phyloP scores from a whole-genome alignment of 2,329 filamentous ascomycete species.

The Fusarium longipes region DNA sequence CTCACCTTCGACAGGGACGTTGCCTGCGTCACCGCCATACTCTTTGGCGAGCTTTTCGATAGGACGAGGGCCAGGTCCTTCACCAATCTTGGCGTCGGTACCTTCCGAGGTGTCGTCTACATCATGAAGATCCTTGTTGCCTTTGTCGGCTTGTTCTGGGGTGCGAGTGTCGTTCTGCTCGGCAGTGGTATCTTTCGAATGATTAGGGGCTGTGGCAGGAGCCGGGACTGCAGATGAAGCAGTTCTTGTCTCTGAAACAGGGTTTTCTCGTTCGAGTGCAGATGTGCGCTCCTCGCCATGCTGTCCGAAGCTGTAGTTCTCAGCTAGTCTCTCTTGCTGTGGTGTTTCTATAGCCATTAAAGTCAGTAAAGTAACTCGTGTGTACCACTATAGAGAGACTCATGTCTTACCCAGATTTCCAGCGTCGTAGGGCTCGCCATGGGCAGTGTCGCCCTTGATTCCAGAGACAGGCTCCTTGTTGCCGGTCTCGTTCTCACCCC shows the following conservation, averaged over 20 bases:
- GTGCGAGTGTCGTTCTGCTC: constrained; percentile 56
- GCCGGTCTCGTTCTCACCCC: constrained; percentile 54
- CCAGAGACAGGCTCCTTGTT: constrained; percentile 77
- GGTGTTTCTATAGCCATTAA: constrained; percentile 21
- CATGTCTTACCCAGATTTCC: constrained; percentile 72
- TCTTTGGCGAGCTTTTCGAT: constrained; percentile 52
- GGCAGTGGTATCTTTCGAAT: constrained; percentile 37
- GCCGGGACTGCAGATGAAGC: constrained; percentile 2
- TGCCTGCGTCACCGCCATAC: constrained; percentile 51
- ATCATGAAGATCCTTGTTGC: constrained; percentile 52
- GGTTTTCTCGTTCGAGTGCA: constrained; percentile 14
- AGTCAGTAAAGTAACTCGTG: background rate
- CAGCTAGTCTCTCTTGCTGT: constrained; percentile 35
- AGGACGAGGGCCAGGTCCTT: constrained; percentile 45
- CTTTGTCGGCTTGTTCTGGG: constrained; percentile 48
- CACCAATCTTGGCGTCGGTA: constrained; percentile 49
- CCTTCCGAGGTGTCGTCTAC: constrained; percentile 36
- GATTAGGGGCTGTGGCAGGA: constrained; percentile 3
- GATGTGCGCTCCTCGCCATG: constrained; percentile 16
- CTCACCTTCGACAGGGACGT: constrained; percentile 17
- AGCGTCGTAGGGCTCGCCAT: constrained; percentile 80
- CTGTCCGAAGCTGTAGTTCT: constrained; percentile 26
- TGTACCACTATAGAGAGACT: background rate
- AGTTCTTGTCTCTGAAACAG: background rate
- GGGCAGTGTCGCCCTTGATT: constrained; percentile 71